phyloP scores from a whole-genome alignment of 2,329 filamentous ascomycete genomes.

The Trematosphaeria pertusa region DNA sequence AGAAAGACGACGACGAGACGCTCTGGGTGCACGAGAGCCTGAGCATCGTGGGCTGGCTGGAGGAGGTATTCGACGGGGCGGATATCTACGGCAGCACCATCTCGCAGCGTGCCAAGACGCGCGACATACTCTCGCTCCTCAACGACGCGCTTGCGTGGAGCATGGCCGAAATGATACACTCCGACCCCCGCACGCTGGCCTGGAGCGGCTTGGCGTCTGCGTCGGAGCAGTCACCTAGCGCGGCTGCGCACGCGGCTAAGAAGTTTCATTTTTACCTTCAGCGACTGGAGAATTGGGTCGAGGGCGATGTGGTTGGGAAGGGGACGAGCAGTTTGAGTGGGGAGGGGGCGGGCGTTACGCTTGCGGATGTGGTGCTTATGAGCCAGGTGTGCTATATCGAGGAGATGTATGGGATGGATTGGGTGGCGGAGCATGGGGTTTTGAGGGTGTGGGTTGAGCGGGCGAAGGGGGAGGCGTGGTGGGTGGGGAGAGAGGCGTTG shows the following conservation, averaged over 20 bases:
- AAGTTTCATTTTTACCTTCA: slow-evolving; percentile 3
- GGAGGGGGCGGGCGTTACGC: slow-evolving; percentile 11
- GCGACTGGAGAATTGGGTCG: slow-evolving; percentile 21
- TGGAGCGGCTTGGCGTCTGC: slow-evolving; percentile 18
- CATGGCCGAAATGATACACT: slow-evolving; percentile 7
- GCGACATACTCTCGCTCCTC: slow-evolving; percentile 16
- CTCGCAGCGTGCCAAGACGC: slow-evolving; percentile 13
- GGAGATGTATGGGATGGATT: slow-evolving; percentile 20
- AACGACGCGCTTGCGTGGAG: slow-evolving; percentile 13
- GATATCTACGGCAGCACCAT: slow-evolving; percentile 11
- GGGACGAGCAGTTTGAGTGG: slow-evolving; percentile 19
- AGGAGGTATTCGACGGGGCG: slow-evolving; percentile 18
- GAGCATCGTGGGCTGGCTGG: slow-evolving; percentile 21
- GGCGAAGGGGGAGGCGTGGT: slow-evolving; percentile 17
- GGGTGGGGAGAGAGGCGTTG: slow-evolving; percentile 13
- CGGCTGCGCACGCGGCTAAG: slow-evolving; percentile 12
- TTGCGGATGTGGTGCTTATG: slow-evolving; percentile 23
- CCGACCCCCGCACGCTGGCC: slow-evolving; percentile 6
- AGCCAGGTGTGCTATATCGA: slow-evolving; percentile 19
- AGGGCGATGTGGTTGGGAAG: slow-evolving; percentile 11
- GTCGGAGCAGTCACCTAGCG: slow-evolving; percentile 4
- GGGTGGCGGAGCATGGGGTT: slow-evolving; percentile 18
- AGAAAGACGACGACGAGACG: neutral
- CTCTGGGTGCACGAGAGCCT: slow-evolving; percentile 16
- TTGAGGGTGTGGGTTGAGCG: slow-evolving; percentile 20